Base-by-base conservation (phyloP, 2,329 filamentous ascomycete species). In the Cercospora canescens region DNA sequence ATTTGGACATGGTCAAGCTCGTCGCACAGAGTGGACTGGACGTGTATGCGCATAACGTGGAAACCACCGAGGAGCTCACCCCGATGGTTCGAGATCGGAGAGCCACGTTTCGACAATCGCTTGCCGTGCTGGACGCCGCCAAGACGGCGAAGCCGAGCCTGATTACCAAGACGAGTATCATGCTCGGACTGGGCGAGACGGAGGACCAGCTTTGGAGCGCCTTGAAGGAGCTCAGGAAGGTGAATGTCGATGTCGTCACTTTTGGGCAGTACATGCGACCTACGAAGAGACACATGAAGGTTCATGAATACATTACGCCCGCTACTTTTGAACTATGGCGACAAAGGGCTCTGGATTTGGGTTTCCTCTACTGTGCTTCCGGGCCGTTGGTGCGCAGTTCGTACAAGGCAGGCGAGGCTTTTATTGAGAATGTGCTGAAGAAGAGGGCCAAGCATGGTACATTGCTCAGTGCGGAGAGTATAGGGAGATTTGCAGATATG, bases 191-290 rank as follows among this genome's bases (percentile, higher is more conserved):
- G 5, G 95, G 95, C 12, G 95, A 99, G 85, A 93, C 89, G 28
- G 94, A 98, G 74, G 87, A 91, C 18, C 91, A 98, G 81, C 79
- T 99, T 1, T 90, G 88, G 86, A 87, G 91, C 69, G 88, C 94
- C 0, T 80, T 98, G 66, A 87, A 84, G 88, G 92, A 96, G 78
- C 86, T 99, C 12, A 87, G 95, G 65, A 89, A 89, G 70, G 86
- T 88, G 65, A 84, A 91, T 67, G 94, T 97, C 54, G 95, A 99
- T 73, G 93, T 99, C 12, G 93, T 99, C 65, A 99, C 95, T 0
- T 99, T 99, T 73, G 95, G 95, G n/a, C 95, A 99, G 83, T 99
- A 99, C 83, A 99, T 99, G 95, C 92, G 94, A 11, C 95, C 95
- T 1, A 99, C 95, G 4, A 99, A 98, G 85, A 88, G 94, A 52